Base-by-base conservation (phyloP, 495 filamentous ascomycete species). In the Aspergillus conjunctus region DNA sequence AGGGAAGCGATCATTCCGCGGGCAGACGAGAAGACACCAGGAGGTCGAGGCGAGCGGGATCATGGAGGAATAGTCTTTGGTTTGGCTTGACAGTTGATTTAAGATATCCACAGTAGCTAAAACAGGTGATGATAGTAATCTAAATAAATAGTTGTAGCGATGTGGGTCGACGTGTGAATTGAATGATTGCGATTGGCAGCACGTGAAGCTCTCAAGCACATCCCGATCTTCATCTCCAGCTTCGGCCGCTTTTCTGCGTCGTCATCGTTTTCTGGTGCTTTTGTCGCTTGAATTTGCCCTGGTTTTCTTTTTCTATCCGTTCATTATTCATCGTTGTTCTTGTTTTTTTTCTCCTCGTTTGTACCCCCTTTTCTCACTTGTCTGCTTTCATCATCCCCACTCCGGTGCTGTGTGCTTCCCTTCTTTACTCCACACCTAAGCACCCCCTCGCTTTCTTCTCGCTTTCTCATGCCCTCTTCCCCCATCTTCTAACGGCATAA, bases 1-100 rank as follows among this genome's bases (percentile, higher is more conserved):
- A 3, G 80, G 77, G 1, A 73, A 75, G 55, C 60, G 63, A 14
- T 65, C 67, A 7, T 83, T 78, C 68, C 63, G 77, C 3, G 71
- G 68, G 2, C 64, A 65, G 46, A 62, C 66, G 31, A 69, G 64
- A 58, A 51, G 73, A n/a, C 64, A 71, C 17, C 20, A 18, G 3
- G 56, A 64, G 49, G 20, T 60, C 17, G 56, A 64, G 31, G 61
- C 41, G 3, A 30, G 7, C 2, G 53, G 6, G 15, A 14, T 41
- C 37, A 41, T n/a, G 37, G 37, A 41, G 37, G 11, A 41, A 41
- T 41, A 4, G 15, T 41, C 11, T 26, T 26, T 26, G 5, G 5
- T 5, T 26, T 26, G 26, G 26, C 26, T 26, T 5, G 5, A 26
- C 26, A 26, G 26, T n/a, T 26, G 26, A 26, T 26, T 26, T 26